Percentiles rank a stretch among this genome's conserved stretches.
Conservation (phyloP, 495 filamentous ascomycete genomes). For the Evernia prunastri region DNA sequence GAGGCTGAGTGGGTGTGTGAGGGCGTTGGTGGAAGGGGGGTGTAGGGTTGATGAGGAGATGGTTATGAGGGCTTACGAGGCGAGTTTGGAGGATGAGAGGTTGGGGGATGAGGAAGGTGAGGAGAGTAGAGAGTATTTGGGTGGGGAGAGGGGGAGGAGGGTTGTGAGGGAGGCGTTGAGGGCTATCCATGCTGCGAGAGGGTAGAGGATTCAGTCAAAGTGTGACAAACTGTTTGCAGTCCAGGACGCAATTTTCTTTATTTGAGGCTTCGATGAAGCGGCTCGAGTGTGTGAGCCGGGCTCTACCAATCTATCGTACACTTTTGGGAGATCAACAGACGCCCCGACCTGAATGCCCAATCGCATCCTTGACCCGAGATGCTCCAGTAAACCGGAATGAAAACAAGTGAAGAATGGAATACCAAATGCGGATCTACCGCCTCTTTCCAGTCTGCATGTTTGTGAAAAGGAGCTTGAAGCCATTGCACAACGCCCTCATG, state of each 20-base stretch:
- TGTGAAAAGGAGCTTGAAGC: constrained; percentile 59
- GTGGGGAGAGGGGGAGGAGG: constrained; percentile 60
- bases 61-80: constrained; percentile 74
- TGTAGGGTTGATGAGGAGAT: constrained; percentile 87
- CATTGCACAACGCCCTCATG: constrained; percentile 90
- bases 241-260: neutral
- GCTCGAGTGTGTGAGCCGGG: neutral
- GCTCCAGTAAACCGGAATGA: neutral
- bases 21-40: constrained; percentile 71
- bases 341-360: neutral
- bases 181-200: constrained; percentile 9
- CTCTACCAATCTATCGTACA: constrained; percentile 5
- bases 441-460: constrained; percentile 45
- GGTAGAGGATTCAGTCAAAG: neutral
- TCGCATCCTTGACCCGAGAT: constrained; percentile 6
- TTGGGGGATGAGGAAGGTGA: constrained; percentile 42
- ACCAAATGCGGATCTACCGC: constrained; percentile 24
- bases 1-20: constrained; percentile 69
- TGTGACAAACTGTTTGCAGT: neutral
- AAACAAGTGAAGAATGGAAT: neutral
- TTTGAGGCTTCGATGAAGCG: neutral
- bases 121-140: constrained; percentile 57
- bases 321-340: neutral
- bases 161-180: constrained; percentile 55
- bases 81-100: constrained; percentile 63